phyloP scores from a whole-genome alignment of 495 filamentous ascomycete genomes.

The Neurospora cerealis region DNA sequence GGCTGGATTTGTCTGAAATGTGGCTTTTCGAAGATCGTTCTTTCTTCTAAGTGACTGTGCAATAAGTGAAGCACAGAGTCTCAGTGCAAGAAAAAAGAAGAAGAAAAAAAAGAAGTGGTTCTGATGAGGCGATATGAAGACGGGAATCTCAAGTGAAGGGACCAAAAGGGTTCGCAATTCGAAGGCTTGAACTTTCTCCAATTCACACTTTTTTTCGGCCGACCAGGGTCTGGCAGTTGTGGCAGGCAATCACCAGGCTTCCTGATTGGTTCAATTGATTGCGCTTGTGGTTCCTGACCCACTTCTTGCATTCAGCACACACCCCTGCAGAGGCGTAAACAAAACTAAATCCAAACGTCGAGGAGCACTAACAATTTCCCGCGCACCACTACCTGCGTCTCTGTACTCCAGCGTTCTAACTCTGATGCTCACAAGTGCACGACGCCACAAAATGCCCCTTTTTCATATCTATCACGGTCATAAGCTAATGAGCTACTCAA shows the following conservation, averaged over 20 bases:
- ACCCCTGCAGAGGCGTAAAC: neutral
- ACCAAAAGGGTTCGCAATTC: neutral
- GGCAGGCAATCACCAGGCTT: neutral
- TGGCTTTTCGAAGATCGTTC: neutral
- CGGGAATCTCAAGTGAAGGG: constrained; percentile 1
- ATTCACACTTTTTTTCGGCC: neutral
- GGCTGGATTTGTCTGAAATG: neutral
- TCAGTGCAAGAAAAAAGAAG: too few relatives aligned
- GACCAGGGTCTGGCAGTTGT: neutral
- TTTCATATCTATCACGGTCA: neutral
- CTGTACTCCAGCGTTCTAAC: neutral
- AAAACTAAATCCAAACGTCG: neutral
- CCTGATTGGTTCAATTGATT: neutral
- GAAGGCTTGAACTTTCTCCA: neutral
- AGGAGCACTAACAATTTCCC: neutral
- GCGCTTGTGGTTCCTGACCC: neutral
- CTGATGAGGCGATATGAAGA: neutral
- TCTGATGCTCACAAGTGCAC: neutral
- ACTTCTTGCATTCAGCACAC: neutral
- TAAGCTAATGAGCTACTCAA: neutral
- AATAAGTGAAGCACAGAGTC: too few relatives aligned
- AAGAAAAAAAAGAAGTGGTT: neutral
- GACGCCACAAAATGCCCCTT: neutral
- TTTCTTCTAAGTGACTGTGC: too few relatives aligned
- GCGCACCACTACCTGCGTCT: neutral